Evolutionary conservation across 805 yeast genomes (phyloP), one percentile per base, ranked within the genome.

Genomic region (Candida boleticola): DNA sequence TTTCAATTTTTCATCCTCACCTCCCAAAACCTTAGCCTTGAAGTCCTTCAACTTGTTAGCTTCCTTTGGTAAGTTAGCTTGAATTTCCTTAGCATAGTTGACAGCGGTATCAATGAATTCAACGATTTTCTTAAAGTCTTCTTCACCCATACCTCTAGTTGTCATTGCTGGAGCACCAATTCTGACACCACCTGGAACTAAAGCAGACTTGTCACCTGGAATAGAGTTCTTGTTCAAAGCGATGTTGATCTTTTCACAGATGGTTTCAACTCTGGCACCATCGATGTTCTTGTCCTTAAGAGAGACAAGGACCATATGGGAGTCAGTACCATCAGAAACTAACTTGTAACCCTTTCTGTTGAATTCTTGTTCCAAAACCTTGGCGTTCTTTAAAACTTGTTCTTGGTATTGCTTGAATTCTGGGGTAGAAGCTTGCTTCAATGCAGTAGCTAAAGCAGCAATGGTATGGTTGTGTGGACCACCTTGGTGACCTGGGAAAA

Each of bases 401-500:
- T 79, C 68, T 71, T 92, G 98, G 73, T 92, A 92, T 56, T 80
- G 76, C 64, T 79, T 84, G 74, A 83, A 92, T 65, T 88, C 97
- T 29, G 96, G 95, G 36, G 92, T 76, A 40, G 79, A 73, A 43
- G 96, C 90, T 74, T 92, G 98, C 62, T 88, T 88, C 58, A 92
- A 78, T 29, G 98, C 98, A 44, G 89, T 92, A 25, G 98, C 95
- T 55, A 92, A 76, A 17, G 98, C 98, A 50, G 96, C 82, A 60
- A 92, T 92, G 55, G 98, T 92, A 71, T 92, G 97, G 74, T 92
- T 92, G 70, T 92, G 98, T 53, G 99, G 99, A 61, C 99, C 99
- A 75, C 99, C 99, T 76, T 92, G 99, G 68, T 92, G 98, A 51
- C 95, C 98, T 54, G 99, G 99, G 87, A 92, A 92, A 43, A 92